Base-by-base conservation (phyloP, 2,329 filamentous ascomycete genomes). In the Truncatella angustata region DNA sequence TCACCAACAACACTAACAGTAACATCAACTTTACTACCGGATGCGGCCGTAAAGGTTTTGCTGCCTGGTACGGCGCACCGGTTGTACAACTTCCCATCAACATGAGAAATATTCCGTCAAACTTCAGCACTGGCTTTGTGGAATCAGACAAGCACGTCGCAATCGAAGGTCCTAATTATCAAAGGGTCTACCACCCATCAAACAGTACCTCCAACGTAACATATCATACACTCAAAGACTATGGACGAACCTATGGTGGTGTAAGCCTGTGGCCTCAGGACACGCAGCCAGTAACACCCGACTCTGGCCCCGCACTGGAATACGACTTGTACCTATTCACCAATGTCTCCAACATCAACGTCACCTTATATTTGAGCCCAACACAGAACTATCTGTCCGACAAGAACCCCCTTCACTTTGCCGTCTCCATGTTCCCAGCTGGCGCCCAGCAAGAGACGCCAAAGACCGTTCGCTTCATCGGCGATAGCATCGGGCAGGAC, bases 301-400 rank as follows among this genome's bases (percentile, higher is more conserved):
- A 70, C 3, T 72, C 73, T 10, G 78, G 73, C 0, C 82, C 84
- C 1, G 76, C 75, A 4, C 73, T 87, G 7, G 77, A 82, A 56
- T 88, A 86, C 63, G 73, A 79, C 49, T 60, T 87, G 53, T 87
- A 84, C 65, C 72, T 84, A 11, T 87, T 85, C 69, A 80, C 77
- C 39, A 74, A 75, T 52, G 64, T 65, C 18, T 64, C 73, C 4
- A 70, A 70, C 14, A 72, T 71, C 43, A 73, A 72, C 58, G 68
- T 75, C 47, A 73, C 77, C 0, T 69, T 83, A 3, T 76, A 75
- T 63, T 70, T 84, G 53, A 80, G 78, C 7, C 78, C 79, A 0
- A 72, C 69, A 1, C 73, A 76, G 39, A 83, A 83, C 61, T 80
- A 79, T 59, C 70, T 79, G 3, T 78, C 77, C 23, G 72, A 78